A percentile compares a stretch with the other conserved stretches of the same genome.
Evolutionary conservation across 2,329 filamentous ascomycete genomes (phyloP).

Genomic region (Calcarisporium arbuscula): DNA sequence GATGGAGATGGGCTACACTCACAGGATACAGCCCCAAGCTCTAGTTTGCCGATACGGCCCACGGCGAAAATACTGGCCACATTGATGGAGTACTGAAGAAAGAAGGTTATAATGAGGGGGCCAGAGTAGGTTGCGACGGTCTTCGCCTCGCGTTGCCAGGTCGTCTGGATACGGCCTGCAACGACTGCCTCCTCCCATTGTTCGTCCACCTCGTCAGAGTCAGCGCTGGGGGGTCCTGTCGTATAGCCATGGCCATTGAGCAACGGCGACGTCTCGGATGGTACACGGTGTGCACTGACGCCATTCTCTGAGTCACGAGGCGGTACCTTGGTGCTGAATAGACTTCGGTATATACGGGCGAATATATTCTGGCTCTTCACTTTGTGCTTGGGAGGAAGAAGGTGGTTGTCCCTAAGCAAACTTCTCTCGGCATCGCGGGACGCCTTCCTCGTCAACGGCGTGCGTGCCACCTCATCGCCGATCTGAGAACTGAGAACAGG

Average conservation of each 20-base stretch:
- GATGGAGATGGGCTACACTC: constrained; percentile 16
- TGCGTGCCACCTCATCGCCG: constrained; percentile 41
- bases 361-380: constrained; percentile 27
- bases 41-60: constrained; percentile 64
- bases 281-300: constrained; percentile 17
- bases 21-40: constrained; percentile 38
- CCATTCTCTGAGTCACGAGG: constrained; percentile 18
- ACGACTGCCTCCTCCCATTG: constrained; percentile 84
- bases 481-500: constrained; percentile 59
- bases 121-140: constrained; percentile 67
- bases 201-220: constrained; percentile 54
- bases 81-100: constrained; percentile 80
- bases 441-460: constrained; percentile 48
- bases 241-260: constrained; percentile 16
- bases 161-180: constrained; percentile 76
- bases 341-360: constrained; percentile 35
- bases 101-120: constrained; percentile 64
- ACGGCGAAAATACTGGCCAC: constrained; percentile 75
- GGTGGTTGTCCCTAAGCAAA: constrained; percentile 58
- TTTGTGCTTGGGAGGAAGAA: constrained; percentile 55
- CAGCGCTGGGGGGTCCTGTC: constrained; percentile 28
- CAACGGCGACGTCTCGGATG: constrained; percentile 38
- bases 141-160: constrained; percentile 84
- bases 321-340: constrained; percentile 52
- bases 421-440: constrained; percentile 53